Conservation (phyloP, 164 flowering plant species). For the Stephania japonica region DNA sequence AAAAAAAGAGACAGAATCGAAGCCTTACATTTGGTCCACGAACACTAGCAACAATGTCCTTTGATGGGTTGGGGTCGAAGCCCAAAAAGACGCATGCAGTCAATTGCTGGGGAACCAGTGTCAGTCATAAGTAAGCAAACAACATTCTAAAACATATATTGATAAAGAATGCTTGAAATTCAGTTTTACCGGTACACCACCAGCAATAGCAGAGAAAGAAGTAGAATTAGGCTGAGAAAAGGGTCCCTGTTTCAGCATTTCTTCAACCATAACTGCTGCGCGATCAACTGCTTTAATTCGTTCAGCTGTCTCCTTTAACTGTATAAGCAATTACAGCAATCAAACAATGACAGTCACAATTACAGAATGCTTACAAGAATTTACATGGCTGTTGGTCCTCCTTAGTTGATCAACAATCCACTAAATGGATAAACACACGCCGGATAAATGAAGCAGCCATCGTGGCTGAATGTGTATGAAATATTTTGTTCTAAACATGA, state of each 20-base stretch:
- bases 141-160: not conserved
- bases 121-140: slow-evolving; percentile 12
- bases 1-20: not conserved
- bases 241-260: slow-evolving; percentile 72
- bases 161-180: not conserved
- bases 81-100: slow-evolving; percentile 73
- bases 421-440: not conserved
- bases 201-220: slow-evolving; percentile 19
- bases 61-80: slow-evolving; percentile 71
- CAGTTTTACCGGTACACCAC: slow-evolving; percentile 42
- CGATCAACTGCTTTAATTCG: slow-evolving; percentile 87
- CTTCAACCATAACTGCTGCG: slow-evolving; percentile 96
- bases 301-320: slow-evolving; percentile 88
- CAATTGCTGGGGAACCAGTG: slow-evolving; percentile 39
- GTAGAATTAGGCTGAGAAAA: slow-evolving; percentile 25
- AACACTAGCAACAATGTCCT: slow-evolving; percentile 70
- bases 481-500: not conserved
- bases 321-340: slow-evolving; percentile 19
- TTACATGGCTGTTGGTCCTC: not conserved
- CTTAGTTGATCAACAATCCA: not conserved
- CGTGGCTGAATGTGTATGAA: not conserved
- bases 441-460: not conserved
- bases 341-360: slow-evolving; percentile 1
- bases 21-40: slow-evolving; percentile 95
- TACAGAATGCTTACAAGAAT: not conserved